Percentiles rank a stretch among this genome's conserved stretches.
These are phyloP conservation scores for Hansenula anomala DNA, from an alignment of 1,139 yeast genomes.

Conservation along the genomic window DNA sequence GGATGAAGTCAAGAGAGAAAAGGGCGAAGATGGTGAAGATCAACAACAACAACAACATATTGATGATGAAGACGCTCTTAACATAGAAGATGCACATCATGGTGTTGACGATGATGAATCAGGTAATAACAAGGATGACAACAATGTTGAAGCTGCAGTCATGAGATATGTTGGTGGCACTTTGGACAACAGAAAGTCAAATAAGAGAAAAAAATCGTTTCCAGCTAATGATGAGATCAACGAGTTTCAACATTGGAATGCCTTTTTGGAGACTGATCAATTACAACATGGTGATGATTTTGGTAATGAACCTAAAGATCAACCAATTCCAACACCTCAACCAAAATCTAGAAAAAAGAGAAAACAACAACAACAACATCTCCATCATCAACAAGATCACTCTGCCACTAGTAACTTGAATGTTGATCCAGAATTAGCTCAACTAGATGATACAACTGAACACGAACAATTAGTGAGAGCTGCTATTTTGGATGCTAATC, in stretches of 20 bases:
- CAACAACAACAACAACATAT: too few species aligned
- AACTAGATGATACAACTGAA: constrained; percentile 37
- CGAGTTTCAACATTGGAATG: constrained; percentile 27
- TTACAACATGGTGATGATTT: constrained; percentile 20
- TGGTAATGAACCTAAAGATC: neutral
- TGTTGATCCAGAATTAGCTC: constrained; percentile 63
- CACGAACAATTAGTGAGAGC: constrained; percentile 64
- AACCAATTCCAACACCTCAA: constrained; percentile 1
- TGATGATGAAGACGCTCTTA: neutral
- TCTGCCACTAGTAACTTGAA: constrained; percentile 14
- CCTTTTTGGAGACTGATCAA: constrained; percentile 25
- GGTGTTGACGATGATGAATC: constrained; percentile 1
- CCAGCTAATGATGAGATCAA: constrained; percentile 18
- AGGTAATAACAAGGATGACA: constrained; percentile 14
- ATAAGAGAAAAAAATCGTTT: constrained; percentile 22
- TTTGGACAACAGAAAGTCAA: constrained; percentile 30
- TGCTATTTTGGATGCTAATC: constrained; percentile 62
- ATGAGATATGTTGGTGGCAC: constrained; percentile 65
- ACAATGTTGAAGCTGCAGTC: constrained; percentile 66
- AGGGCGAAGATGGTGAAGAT: constrained; percentile 1
- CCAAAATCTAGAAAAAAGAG: constrained; percentile 16
- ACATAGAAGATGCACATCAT: neutral
- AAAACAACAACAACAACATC: constrained; percentile 10
- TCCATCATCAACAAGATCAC: constrained; percentile 4
- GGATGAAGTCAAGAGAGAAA: constrained; percentile 10